Base-by-base conservation (phyloP, 306 rosid species). In the Cyamopsis tetragonoloba region DNA sequence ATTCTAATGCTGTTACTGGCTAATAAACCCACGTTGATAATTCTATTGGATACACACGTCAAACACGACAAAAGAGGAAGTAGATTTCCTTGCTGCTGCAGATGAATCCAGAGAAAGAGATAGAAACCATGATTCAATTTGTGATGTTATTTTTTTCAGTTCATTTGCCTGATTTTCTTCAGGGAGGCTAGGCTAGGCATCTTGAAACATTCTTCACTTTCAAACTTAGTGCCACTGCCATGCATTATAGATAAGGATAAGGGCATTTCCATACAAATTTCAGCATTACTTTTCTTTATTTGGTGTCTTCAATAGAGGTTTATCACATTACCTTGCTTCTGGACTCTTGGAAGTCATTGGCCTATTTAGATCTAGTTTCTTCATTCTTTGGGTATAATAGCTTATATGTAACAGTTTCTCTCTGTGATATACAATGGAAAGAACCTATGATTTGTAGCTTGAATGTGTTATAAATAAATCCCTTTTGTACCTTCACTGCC, bases 1-100 rank as follows among this genome's bases (percentile, higher is more conserved):
- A 54, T 56, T 70, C 86, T 44, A 66, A 46, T 37, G 69, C 78
- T 20, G 78, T 37, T 58, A 8, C 72, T 46, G 68, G 60, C 39
- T 37, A 67, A 35, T 79, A 46, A 68, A 54, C 58, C 44, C 49
- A 54, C 48, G 7, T 10, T 35, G 24, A 17, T 60, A 34, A 30
- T 17, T 20, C 32, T 32, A 2, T 13, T 34, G 38, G 8, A 20
- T 27, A 14, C 30, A 38, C 15, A 17, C 5, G 27, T 30, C 35
- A 24, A 18, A 31, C 30, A 12, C 44, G 24, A 55, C 61, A 28
- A 11, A 67, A 28, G 65, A 50, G 37, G 61, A 26, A 20, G 30
- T 17, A 5, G 7, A 62, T 58, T 23, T 58, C 14, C 22, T 7
- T 15, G 7, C 11, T 15, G 7, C 11, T 32, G 68, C 27, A 31